Base-by-base conservation (phyloP, 2,329 filamentous ascomycete genomes). In the Cladosporium austrohemisphaericum region DNA sequence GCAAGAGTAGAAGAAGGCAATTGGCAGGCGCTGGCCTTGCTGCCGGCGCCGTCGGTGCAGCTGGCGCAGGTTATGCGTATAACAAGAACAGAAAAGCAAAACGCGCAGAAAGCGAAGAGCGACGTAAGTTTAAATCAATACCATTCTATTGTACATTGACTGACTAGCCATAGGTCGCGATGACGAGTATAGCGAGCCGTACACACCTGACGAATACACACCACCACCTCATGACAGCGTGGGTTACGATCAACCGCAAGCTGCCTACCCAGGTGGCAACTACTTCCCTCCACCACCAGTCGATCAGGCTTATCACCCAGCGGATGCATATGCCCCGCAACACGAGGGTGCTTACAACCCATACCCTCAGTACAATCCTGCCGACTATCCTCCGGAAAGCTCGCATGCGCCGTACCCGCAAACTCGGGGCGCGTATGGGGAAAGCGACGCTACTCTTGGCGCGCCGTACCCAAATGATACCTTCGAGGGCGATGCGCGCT, bases 1-100 rank as follows among this genome's bases (percentile, higher is more conserved):
- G 67, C 49, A 65, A 71, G 41, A 76, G 71, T 55, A 72, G 73
- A 52, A 43, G 16, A 32, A 32, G 22, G 40, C 40, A 43, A n/a
- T 20, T 47, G 26, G 44, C 44, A 74, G 74, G 71, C 51, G 69
- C 73, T 45, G 71, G 73, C 51, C 70, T 79, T 20, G 78, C 78
- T 52, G 76, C 76, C 20, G 79, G 77, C 20, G 72, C 79, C 22
- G 78, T 78, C 43, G 80, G 80, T 52, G 78, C 76, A 44, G 78
- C 75, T 16, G 77, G 76, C 43, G 79, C 76, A 19, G 78, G 78
- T 13, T 75, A 80, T 60, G 77, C 82, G 59, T 73, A 77, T 57
- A 71, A 75, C 19, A 78, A 79, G 67, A 68, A 73, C 45, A 74
- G 76, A 52, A 77, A 81, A 56, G 75, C 76, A 43, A 80, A 77